Evolutionary conservation across 2,329 filamentous ascomycete genomes (phyloP), one percentile per base, ranked within the genome.

Genomic region (Cercospora berteroae): DNA sequence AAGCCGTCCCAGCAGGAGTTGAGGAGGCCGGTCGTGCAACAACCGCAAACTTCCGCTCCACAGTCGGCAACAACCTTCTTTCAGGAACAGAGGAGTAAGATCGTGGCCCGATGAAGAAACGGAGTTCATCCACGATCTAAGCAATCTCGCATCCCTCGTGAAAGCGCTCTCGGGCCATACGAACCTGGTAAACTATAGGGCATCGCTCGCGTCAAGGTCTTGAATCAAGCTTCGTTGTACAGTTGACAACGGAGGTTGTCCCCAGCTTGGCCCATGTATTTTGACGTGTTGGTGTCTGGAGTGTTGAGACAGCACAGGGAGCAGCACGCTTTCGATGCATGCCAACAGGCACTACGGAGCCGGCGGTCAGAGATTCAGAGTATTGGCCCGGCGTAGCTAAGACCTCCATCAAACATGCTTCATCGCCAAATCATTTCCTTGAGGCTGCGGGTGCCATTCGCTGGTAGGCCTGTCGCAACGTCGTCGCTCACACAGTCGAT

Each of bases 281-380:
- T 50, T 16, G 48, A 50, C 60, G 27, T 63, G 60, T 63, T 63
- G 60, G 60, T 55, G 48, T 55, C 48, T 55, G 48, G 13, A 55
- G 20, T 4, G 5, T 27, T 29, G 48, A 55, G 48, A n/a, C 48
- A 55, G 12, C 23, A 25, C 23, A 29, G 23, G 20, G 48, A 55
- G 48, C 20, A 13, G 12, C 48, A 55, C 48, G 23, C 48, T 27
- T 55, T 55, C 12, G 48, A 55, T 23, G 23, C 20, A 23, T 27
- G 48, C 20, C 48, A 55, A 29, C 48, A 55, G 48, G 48, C 48
- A n/a, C 48, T 55, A n/a, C 48, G 5, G 13, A 16, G 48, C 48
- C 48, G 48, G 48, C 13, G 23, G 48, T 55, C 48, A 55, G 23
- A 55, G 23, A 27, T 27, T 27, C 42, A 48, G 8, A 23, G 8